Percentiles rank a stretch among this genome's conserved stretches.
These are phyloP conservation scores for Raffaelea arxii DNA, from an alignment of 2,329 filamentous ascomycete genomes.

Conservation along the genomic window DNA sequence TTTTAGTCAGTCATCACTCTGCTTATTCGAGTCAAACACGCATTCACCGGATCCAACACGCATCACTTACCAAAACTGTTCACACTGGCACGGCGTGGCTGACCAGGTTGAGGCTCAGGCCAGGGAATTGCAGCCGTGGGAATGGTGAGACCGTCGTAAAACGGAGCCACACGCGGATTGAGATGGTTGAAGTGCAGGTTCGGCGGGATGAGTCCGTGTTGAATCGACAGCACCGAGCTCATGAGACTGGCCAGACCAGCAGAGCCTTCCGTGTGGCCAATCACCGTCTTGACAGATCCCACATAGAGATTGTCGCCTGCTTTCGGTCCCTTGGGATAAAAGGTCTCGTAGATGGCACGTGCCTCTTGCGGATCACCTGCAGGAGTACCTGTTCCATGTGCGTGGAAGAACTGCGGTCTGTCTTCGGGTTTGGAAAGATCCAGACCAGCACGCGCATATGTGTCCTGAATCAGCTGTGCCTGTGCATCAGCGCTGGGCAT, in stretches of 20 bases:
- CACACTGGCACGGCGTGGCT: slow-evolving; percentile 30
- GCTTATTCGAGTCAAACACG: no score
- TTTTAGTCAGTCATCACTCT: no score
- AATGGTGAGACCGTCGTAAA: slow-evolving; percentile 16
- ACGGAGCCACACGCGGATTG: slow-evolving; percentile 28
- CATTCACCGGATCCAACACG: no score
- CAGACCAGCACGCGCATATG: slow-evolving; percentile 32
- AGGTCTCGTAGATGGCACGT: slow-evolving; percentile 30
- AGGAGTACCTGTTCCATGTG: slow-evolving; percentile 29
- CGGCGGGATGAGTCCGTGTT: slow-evolving; percentile 27
- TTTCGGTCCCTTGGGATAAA: slow-evolving; percentile 18
- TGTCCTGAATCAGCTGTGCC: slow-evolving; percentile 29
- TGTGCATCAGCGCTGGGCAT: slow-evolving; percentile 40
- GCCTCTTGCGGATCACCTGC: slow-evolving; percentile 26
- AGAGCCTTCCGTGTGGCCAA: slow-evolving; percentile 40
- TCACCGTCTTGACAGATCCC: slow-evolving; percentile 32
- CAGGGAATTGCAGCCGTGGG: slow-evolving; percentile 22
- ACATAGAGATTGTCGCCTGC: slow-evolving; percentile 19
- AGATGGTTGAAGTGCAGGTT: slow-evolving; percentile 32
- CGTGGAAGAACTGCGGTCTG: slow-evolving; percentile 36
- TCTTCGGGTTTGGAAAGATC: slow-evolving; percentile 24
- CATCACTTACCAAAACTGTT: slow-evolving; percentile 38
- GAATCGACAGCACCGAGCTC: slow-evolving; percentile 31
- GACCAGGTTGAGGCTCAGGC: slow-evolving; percentile 23
- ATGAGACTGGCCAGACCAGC: slow-evolving; percentile 39